Conservation (phyloP, 2,329 filamentous ascomycete genomes). For the Nothophaeocryptopus gaeumannii region DNA sequence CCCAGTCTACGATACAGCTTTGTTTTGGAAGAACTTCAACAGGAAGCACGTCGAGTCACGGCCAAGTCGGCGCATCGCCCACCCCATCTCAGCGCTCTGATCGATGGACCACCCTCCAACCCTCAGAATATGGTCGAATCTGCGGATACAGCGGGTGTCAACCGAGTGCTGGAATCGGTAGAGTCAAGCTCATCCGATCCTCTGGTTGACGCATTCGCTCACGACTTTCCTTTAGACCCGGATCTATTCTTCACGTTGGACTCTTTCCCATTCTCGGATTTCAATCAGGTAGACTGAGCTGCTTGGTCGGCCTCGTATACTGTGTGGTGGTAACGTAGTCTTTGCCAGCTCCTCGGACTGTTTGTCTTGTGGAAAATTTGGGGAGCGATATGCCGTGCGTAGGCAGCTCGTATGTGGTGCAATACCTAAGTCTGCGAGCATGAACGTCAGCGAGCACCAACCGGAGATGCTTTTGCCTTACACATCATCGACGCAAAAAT, state of each 20-base stretch:
- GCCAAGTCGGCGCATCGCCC: slow-evolving; percentile 3
- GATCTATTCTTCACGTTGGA: slow-evolving; percentile 33
- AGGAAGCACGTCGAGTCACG: slow-evolving; percentile 39
- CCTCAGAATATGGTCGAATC: neutral
- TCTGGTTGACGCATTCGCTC: slow-evolving; percentile 10
- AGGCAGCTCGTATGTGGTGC: slow-evolving; percentile 64
- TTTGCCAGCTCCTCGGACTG: slow-evolving; percentile 69
- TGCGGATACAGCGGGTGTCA: neutral
- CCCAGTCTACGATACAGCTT: slow-evolving; percentile 51
- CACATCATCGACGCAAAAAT: slow-evolving; percentile 68
- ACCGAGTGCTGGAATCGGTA: slow-evolving; percentile 6
- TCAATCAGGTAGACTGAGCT: slow-evolving; percentile 9
- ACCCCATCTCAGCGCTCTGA: slow-evolving; percentile 6
- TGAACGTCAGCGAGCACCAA: slow-evolving; percentile 74
- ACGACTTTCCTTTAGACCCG: slow-evolving; percentile 28
- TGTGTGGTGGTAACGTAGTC: slow-evolving; percentile 56
- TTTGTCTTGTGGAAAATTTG: slow-evolving; percentile 61
- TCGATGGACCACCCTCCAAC: neutral
- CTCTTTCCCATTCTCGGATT: slow-evolving; percentile 29
- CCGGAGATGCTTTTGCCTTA: too few relatives aligned
- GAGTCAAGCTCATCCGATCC: slow-evolving; percentile 4
- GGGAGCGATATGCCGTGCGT: slow-evolving; percentile 58
- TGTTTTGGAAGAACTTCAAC: slow-evolving; percentile 52
- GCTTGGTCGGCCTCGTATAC: slow-evolving; percentile 29
- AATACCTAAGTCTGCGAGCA: slow-evolving; percentile 64